phyloP scores from a whole-genome alignment of 106 monocot species.

The Dioscorea zingiberensis region DNA sequence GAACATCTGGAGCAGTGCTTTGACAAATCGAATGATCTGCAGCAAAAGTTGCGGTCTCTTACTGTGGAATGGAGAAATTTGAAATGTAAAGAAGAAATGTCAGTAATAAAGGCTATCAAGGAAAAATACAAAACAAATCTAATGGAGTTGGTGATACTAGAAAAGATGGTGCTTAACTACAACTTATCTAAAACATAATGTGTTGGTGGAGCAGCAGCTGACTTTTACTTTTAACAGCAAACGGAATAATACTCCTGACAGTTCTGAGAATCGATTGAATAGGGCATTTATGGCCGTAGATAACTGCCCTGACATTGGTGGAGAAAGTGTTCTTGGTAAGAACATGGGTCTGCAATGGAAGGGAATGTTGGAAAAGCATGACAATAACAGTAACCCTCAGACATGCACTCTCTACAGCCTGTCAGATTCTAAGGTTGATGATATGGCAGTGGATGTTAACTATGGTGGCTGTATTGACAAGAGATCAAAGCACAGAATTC shows the following conservation, averaged over 20 bases:
- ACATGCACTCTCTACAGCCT: not conserved
- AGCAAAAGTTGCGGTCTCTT: constrained; percentile 62
- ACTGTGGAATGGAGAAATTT: constrained; percentile 69
- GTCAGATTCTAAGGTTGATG: constrained; percentile 13
- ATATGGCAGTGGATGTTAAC: constrained; percentile 3
- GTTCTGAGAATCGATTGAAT: constrained; percentile 15
- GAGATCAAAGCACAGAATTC: not conserved
- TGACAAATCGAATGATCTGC: constrained; percentile 68
- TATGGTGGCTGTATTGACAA: constrained; percentile 23
- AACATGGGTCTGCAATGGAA: constrained; percentile 10
- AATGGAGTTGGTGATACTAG: constrained; percentile 19
- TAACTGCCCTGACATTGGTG: too few species aligned
- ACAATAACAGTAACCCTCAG: constrained; percentile 22
- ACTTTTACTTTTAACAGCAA: constrained; percentile 13
- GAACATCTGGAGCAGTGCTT: constrained; percentile 87
- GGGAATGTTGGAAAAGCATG: constrained; percentile 10
- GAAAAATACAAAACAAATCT: constrained; percentile 27
- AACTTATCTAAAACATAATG: constrained; percentile 22
- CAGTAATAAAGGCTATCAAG: constrained; percentile 24
- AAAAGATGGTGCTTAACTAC: constrained; percentile 21
- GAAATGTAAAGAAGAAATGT: constrained; percentile 69
- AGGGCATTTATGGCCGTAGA: not conserved
- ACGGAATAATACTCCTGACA: constrained; percentile 10
- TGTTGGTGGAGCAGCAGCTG: constrained; percentile 12
- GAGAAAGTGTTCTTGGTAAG: not conserved